Conservation (phyloP, 1,284 basidiomycete species). For the Sporisorium reilianum region DNA sequence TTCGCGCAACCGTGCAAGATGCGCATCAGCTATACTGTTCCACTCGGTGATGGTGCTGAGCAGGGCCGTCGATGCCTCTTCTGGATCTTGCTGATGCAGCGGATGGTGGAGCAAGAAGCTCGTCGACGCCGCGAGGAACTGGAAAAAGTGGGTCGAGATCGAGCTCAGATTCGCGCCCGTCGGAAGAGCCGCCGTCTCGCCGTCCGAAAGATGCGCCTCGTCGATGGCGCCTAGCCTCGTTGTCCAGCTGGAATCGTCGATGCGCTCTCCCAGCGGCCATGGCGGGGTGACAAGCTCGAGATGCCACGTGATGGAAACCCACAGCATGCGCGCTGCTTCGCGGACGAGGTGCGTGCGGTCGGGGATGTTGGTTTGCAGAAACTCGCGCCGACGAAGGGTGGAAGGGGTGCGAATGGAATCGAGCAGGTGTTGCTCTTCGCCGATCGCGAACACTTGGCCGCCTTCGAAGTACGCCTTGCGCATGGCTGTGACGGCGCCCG, state of each 20-base stretch:
- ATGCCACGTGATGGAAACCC: conserved; percentile 41
- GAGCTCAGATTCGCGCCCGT: conserved; percentile 21
- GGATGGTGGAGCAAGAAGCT: conserved; percentile 22
- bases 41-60: conserved; percentile 23
- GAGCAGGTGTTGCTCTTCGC: conserved; percentile 37
- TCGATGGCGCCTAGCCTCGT: conserved; percentile 29
- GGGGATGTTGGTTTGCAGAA: conserved; percentile 45
- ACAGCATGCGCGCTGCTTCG: conserved; percentile 59
- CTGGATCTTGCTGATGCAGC: not conserved
- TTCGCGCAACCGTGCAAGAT: conserved; percentile 24
- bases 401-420: conserved; percentile 15
- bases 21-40: conserved; percentile 27
- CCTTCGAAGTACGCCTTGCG: conserved; percentile 46
- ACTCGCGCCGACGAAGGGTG: conserved; percentile 21
- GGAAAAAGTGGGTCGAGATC: conserved; percentile 41
- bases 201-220: conserved; percentile 43
- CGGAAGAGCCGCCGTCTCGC: conserved; percentile 25
- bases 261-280: conserved; percentile 20
- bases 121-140: conserved; percentile 30
- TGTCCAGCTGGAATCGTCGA: conserved; percentile 27
- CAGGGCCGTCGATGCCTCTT: conserved; percentile 1
- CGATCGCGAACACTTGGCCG: conserved; percentile 44
- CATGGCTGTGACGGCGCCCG: conserved; percentile 46
- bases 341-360: conserved; percentile 60
- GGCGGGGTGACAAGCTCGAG: conserved; percentile 31